Base-by-base conservation (phyloP, 2,329 filamentous ascomycete species). In the Pezizomycotina sp. region DNA sequence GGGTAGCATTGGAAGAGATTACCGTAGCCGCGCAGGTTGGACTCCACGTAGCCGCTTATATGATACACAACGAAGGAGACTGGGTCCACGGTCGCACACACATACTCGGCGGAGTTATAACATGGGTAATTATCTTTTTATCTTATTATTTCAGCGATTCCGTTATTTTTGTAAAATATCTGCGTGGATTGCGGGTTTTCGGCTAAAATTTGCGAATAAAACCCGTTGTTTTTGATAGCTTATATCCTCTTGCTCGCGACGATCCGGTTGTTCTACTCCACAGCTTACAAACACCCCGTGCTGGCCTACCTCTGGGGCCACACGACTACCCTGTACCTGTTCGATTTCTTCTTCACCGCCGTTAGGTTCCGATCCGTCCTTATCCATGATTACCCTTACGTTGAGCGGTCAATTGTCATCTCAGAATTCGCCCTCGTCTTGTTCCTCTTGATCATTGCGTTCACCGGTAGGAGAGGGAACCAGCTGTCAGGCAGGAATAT, bases 391-490 rank as follows among this genome's bases (percentile, higher is more conserved):
- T 65, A 62, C 31, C 79, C 78, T 5, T 58, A 55, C 34, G 56
- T 73, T 24, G 63, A 71, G 3, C 67, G 77, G 53, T 63, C 65
- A 31, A 62, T 92, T 29, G 65, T 71, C 45, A 73, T 82, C 44
- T 59, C 69, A 41, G 74, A 91, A 50, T 95, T 95, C 52, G 62
- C 63, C 1, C 61, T 95, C 42, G 71, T 69, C 4, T 75, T 77
- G 1, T 55, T 92, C 8, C 66, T 98, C 8, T 74, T 83, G 34
- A 56, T 69, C 28, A 74, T 93, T 54, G 72, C 81, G 27, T 58
- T 91, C 38, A 78, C 74, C 33, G 91, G 82, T 44, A 74, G 89
- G 47, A 89, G 83, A 60, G 89, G 89, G 27, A 95, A 95, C 58
- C 89, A 58, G 73, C 77, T 3, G 79, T 98, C 8, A 59, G 84